phyloP scores from a whole-genome alignment of 2,329 filamentous ascomycete genomes.

The Cladophialophora chaetospira region DNA sequence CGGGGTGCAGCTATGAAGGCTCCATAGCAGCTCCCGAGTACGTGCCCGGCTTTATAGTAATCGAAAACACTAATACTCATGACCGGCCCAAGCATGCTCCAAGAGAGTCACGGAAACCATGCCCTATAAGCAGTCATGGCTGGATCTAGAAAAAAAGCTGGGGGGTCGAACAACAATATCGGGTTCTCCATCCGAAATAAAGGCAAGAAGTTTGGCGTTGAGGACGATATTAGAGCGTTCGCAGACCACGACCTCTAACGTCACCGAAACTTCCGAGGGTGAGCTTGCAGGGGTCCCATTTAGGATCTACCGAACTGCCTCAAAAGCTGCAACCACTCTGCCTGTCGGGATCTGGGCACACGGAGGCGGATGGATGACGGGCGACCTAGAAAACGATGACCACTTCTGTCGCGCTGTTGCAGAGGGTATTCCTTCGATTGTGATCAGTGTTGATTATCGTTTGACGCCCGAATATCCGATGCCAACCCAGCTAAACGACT shows the following conservation, averaged over 20 bases:
- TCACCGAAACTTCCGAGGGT: not conserved
- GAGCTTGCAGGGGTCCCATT: not conserved
- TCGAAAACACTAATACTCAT: too few species aligned
- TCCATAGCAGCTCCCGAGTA: too few species aligned
- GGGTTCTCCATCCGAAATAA: not conserved
- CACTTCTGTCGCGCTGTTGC: not conserved
- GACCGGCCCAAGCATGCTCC: too few species aligned
- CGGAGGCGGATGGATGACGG: not conserved
- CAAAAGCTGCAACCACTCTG: not conserved
- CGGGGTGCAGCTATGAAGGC: too few species aligned
- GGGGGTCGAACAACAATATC: not conserved
- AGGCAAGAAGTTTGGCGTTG: not conserved
- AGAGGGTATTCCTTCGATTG: not conserved
- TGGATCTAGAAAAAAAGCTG: not conserved
- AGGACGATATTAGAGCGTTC: not conserved
- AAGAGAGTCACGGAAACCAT: too few species aligned
- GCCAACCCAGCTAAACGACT: not conserved
- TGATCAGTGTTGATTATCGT: not conserved
- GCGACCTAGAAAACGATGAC: not conserved
- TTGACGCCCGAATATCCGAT: not conserved
- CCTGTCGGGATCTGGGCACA: not conserved
- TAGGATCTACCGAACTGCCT: not conserved
- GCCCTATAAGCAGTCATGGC: not conserved
- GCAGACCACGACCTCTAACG: not conserved
- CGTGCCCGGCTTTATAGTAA: too few species aligned